Conservation (phyloP, 1,139 yeast genomes). For the Blastobotrys capitulatus region DNA sequence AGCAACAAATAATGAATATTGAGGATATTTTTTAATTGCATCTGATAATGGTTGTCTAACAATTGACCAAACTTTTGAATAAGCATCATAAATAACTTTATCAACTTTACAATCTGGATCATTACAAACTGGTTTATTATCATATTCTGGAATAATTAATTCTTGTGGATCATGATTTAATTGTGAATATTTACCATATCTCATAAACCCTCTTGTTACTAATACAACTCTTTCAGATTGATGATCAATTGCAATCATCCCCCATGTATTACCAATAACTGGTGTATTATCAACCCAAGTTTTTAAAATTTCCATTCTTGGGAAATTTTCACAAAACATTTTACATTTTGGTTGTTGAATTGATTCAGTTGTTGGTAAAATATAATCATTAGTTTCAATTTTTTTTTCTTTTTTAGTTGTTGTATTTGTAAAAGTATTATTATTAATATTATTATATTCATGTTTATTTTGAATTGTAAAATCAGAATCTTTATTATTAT, state of each 20-base stretch:
- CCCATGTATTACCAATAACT: constrained; percentile 4
- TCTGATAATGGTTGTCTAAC: constrained; percentile 1
- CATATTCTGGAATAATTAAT: constrained; percentile 3
- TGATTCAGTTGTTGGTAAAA: not conserved
- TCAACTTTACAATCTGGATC: constrained; percentile 7
- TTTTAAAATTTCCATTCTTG: not conserved
- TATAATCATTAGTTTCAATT: not conserved
- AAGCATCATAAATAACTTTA: constrained; percentile 3
- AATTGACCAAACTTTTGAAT: constrained; percentile 1
- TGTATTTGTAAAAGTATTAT: not conserved
- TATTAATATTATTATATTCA: not conserved
- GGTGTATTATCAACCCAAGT: constrained; percentile 1
- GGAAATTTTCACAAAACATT: constrained; percentile 2
- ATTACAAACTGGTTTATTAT: not conserved
- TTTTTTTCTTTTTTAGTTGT: not conserved
- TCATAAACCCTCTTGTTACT: constrained; percentile 5
- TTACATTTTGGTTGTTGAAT: not conserved
- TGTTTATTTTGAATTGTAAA: not conserved
- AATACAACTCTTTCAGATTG: not conserved
- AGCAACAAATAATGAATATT: constrained; percentile 4
- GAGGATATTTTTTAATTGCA: not conserved
- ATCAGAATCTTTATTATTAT: not conserved
- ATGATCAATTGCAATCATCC: constrained; percentile 4
- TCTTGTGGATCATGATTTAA: not conserved
- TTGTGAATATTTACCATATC: constrained; percentile 2